Evolutionary conservation across 2,329 filamentous ascomycete species (phyloP), one percentile per base, ranked within the genome.

Genomic region (Tolypocladium inflatum): DNA sequence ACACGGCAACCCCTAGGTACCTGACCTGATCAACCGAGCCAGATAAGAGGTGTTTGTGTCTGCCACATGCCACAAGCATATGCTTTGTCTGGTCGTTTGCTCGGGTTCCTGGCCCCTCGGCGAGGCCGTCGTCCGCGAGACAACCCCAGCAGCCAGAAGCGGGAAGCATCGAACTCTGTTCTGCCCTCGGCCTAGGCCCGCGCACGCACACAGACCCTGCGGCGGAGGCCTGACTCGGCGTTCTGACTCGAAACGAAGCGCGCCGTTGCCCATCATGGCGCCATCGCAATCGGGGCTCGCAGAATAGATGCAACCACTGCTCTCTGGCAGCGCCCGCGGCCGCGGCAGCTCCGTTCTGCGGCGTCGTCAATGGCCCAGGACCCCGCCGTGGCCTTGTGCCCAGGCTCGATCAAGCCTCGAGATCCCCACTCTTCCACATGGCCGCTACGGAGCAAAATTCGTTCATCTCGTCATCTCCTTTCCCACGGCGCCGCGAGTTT

Each of bases 391-490:
- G 48, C 45, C 45, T 17, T 41, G 38, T 55, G 57, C 33, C 53
- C 48, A 58, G 10, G 52, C 52, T 52, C 62, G 59, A 60, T 61
- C 60, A 64, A 65, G 62, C 62, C 58, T 63, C 55, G 59, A 62
- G 62, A 64, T 65, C 66, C 60, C 65, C 65, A 64, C 64, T 63
- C 65, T 64, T 60, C 63, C 63, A 63, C 64, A 66, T 66, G 66
- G 63, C 64, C 61, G 61, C 61, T 59, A 57, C 61, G 59, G 62
- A 66, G 62, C 62, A 63, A 63, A 64, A 65, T 59, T 60, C 63
- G 63, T 64, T 64, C 60, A 63, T 66, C 66, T 70, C 66, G 64
- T 68, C 67, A 67, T 70, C 61, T 60, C 64, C 62, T 62, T 63
- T 66, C 58, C 59, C 56, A 35, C 53, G 54, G 48, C 43, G 57